Percentiles rank a stretch among this genome's conserved stretches.
Conservation (phyloP, 345 rosid genomes). For the Hypericum perforatum region DNA sequence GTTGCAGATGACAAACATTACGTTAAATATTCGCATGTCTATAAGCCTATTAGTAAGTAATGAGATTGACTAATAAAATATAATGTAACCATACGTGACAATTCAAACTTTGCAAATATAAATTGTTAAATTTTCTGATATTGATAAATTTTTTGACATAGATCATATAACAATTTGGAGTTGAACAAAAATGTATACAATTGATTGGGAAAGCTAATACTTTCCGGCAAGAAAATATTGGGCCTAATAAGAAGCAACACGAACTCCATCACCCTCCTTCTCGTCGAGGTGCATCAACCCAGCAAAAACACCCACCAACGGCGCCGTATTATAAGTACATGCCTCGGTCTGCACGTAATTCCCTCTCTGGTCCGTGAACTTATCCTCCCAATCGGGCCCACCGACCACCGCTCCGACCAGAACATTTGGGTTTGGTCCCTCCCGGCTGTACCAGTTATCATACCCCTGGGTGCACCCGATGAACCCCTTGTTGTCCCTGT, state of each 20-base stretch:
- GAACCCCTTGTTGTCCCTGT: constrained; percentile 62
- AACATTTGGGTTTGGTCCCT: constrained; percentile 37
- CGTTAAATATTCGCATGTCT: too few relatives aligned
- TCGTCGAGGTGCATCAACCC: constrained; percentile 39
- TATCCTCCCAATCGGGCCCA: constrained; percentile 43
- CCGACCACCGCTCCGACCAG: constrained; percentile 52
- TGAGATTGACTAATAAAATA: too few relatives aligned
- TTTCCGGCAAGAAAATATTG: not conserved
- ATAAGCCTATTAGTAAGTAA: too few relatives aligned
- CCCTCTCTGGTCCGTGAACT: constrained; percentile 33
- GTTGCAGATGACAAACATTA: too few relatives aligned
- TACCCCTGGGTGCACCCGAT: constrained; percentile 95
- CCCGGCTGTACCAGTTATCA: constrained; percentile 33
- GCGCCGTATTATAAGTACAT: constrained; percentile 51
- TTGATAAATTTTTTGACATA: too few relatives aligned
- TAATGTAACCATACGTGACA: too few relatives aligned
- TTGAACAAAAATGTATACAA: too few relatives aligned
- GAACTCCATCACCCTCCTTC: constrained; percentile 15
- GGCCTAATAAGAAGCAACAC: constrained; percentile 47
- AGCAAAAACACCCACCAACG: constrained; percentile 49
- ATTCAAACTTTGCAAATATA: too few relatives aligned
- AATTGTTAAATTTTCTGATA: too few relatives aligned
- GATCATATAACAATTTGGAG: too few relatives aligned
- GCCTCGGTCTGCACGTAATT: constrained; percentile 49
- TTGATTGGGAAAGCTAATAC: too few relatives aligned